Evolutionary conservation across 2,329 filamentous ascomycete species (phyloP).

Genomic region (Raffaelea ambrosiae): DNA sequence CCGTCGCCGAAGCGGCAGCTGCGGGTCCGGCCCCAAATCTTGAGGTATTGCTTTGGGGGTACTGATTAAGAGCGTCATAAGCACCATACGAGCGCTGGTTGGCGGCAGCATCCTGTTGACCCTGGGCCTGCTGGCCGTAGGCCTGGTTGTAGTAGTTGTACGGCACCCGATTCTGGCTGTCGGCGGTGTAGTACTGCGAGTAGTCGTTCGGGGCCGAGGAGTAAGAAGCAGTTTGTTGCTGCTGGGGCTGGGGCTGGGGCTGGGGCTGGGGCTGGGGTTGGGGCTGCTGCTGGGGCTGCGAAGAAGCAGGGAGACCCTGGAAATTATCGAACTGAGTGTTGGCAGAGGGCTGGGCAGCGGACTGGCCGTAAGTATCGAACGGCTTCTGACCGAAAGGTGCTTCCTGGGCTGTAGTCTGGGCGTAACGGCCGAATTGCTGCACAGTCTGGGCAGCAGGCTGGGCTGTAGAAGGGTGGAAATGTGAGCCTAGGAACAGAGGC

Average conservation of each 20-base stretch:
- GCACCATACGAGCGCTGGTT: slow-evolving; percentile 72
- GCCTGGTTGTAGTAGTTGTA: slow-evolving; percentile 71
- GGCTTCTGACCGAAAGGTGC: slow-evolving; percentile 63
- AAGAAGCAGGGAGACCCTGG: slow-evolving; percentile 18
- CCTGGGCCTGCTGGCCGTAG: slow-evolving; percentile 49
- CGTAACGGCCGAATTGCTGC: slow-evolving; percentile 64
- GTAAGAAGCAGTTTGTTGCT: slow-evolving; percentile 56
- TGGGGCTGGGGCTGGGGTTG: slow-evolving; percentile 22
- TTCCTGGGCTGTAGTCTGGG: slow-evolving; percentile 54
- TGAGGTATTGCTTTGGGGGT: slow-evolving; percentile 66
- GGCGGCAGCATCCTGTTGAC: slow-evolving; percentile 60
- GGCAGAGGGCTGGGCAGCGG: slow-evolving; percentile 43
- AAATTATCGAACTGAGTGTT: slow-evolving; percentile 54
- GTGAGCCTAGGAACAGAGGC: neutral
- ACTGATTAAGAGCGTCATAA: slow-evolving; percentile 64
- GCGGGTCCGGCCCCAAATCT: slow-evolving; percentile 45
- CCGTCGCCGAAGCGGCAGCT: slow-evolving; percentile 26
- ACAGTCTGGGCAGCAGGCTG: slow-evolving; percentile 23
- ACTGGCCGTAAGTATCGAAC: slow-evolving; percentile 80
- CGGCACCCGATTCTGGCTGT: slow-evolving; percentile 60
- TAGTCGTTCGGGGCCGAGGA: slow-evolving; percentile 68
- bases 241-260: slow-evolving; percentile 45
- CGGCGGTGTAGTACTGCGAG: slow-evolving; percentile 69
- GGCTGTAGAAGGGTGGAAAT: neutral
- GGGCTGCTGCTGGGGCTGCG: slow-evolving; percentile 39